Evolutionary conservation across 768 basidiomycete species (phyloP).

Genomic region (Amanita jacksonii): DNA sequence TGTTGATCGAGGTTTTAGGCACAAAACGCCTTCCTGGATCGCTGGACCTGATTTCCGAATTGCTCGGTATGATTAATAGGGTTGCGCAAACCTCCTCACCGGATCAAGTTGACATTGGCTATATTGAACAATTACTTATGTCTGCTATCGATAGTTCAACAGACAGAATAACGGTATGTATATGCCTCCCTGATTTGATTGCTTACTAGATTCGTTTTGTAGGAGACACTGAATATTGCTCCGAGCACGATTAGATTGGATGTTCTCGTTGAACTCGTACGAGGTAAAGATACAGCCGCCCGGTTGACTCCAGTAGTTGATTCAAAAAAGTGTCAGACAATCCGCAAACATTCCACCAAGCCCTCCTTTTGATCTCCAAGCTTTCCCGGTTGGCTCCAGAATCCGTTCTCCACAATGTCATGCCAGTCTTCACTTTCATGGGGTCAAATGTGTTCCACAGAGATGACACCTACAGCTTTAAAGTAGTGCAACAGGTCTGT

Average conservation of each 20-base stretch:
- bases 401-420: conserved; percentile 86
- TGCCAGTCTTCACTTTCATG: conserved; percentile 99
- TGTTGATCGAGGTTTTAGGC: conserved; percentile 64
- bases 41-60: conserved; percentile 55
- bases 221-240: conserved; percentile 46
- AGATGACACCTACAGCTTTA: conserved; percentile 92
- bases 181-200: not conserved
- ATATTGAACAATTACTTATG: conserved; percentile 78
- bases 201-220: not conserved
- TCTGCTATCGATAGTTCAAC: conserved; percentile 66
- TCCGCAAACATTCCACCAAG: conserved; percentile 92
- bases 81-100: conserved; percentile 48
- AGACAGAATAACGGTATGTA: conserved; percentile 42
- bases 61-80: conserved; percentile 65
- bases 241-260: conserved; percentile 66
- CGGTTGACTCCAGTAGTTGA: conserved; percentile 1
- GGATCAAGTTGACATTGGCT: conserved; percentile 57
- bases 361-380: conserved; percentile 77
- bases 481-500: conserved; percentile 83
- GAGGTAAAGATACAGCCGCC: conserved; percentile 36
- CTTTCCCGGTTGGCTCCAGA: conserved; percentile 81
- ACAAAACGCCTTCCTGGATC: conserved; percentile 59
- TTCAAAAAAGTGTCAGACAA: conserved; percentile 55
- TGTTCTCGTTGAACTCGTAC: conserved; percentile 78
- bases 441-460: conserved; percentile 96